phyloP scores from a whole-genome alignment of 1,284 basidiomycete species.

The Ustilago hordei region DNA sequence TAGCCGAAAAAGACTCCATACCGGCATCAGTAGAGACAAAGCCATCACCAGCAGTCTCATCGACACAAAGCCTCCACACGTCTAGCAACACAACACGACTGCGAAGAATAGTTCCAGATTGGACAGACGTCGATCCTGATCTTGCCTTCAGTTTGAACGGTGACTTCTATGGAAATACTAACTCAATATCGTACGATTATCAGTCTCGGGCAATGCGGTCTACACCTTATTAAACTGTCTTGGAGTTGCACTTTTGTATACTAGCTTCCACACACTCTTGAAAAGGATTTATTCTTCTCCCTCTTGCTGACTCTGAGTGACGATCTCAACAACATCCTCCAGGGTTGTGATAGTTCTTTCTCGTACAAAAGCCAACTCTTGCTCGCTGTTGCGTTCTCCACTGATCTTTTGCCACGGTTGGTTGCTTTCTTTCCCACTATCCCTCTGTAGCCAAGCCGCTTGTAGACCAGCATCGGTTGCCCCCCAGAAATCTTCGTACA shows the following conservation, averaged over 20 bases:
- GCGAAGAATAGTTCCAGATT: slow-evolving; percentile 43
- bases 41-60: slow-evolving; percentile 8
- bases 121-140: slow-evolving; percentile 50
- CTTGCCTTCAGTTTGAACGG: slow-evolving; percentile 47
- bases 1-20: slow-evolving; percentile 21
- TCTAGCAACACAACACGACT: slow-evolving; percentile 8
- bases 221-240: slow-evolving; percentile 25
- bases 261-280: neutral
- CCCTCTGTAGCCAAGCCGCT: slow-evolving; percentile 50
- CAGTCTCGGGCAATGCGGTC: slow-evolving; percentile 43
- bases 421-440: slow-evolving; percentile 24
- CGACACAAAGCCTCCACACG: slow-evolving; percentile 16
- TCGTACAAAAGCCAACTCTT: slow-evolving; percentile 6
- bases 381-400: slow-evolving; percentile 4
- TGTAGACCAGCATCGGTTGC: slow-evolving; percentile 46
- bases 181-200: slow-evolving; percentile 49
- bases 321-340: slow-evolving; percentile 20
- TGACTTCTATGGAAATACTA: slow-evolving; percentile 38
- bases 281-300: neutral
- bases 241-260: slow-evolving; percentile 8
- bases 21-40: slow-evolving; percentile 16
- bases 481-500: slow-evolving; percentile 55
- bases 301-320: slow-evolving; percentile 9
- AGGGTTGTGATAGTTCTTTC: slow-evolving; percentile 29
- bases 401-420: slow-evolving; percentile 27